Evolutionary conservation across 2,329 filamentous ascomycete genomes (phyloP).

Genomic region (Pseudopithomyces maydicus): DNA sequence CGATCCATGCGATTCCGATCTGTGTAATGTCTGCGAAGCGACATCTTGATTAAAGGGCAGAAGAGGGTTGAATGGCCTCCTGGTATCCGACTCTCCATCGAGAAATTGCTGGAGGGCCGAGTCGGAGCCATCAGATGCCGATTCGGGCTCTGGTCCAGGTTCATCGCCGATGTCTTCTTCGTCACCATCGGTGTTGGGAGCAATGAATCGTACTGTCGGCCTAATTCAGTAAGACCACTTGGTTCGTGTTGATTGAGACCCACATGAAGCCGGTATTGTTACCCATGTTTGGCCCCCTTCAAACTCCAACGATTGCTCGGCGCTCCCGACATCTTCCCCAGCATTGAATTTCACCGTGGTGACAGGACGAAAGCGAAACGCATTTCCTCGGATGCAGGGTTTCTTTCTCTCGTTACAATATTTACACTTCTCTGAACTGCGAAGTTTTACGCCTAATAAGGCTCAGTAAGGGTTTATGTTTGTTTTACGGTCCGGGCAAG

Average conservation of each 20-base stretch:
- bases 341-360: constrained; percentile 39
- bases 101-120: background rate
- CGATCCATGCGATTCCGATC: constrained; percentile 10
- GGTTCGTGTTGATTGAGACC: constrained; percentile 6
- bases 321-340: constrained; percentile 35
- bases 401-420: constrained; percentile 36
- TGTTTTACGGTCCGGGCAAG: background rate
- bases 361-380: constrained; percentile 37
- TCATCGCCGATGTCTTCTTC: constrained; percentile 20
- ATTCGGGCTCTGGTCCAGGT: constrained; percentile 13
- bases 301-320: constrained; percentile 35
- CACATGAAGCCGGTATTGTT: constrained; percentile 30
- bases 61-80: constrained; percentile 7
- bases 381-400: constrained; percentile 34
- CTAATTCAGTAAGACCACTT: background rate
- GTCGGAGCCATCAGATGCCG: constrained; percentile 16
- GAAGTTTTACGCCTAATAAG: constrained; percentile 31
- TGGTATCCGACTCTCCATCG: constrained; percentile 1
- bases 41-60: constrained; percentile 14
- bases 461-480: constrained; percentile 11
- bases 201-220: constrained; percentile 31
- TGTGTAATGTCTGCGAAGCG: constrained; percentile 8
- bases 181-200: constrained; percentile 33
- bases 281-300: constrained; percentile 32
- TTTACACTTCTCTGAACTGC: constrained; percentile 34